Base-by-base conservation (phyloP, 306 rosid genomes). In the Corylus heterophylla region DNA sequence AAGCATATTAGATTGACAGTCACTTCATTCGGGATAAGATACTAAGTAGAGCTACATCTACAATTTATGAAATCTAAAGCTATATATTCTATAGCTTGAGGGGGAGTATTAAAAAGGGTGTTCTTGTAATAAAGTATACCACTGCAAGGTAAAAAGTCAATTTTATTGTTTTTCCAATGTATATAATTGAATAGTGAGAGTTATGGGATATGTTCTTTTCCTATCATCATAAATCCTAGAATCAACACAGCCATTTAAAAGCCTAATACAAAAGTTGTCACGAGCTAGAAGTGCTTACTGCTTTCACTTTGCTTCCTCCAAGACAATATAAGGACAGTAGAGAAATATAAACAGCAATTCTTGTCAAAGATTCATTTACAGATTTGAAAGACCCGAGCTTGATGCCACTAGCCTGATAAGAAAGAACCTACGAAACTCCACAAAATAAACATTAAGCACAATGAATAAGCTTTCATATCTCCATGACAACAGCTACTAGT, bases 241-340 rank as follows among this genome's bases (percentile, higher is more conserved):
- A 9, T 11, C 52, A 49, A 12, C 52, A 49, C 52, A 25, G 37
- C 66, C 27, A 39, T 66, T 66, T 62, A 74, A 48, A 85, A 3
- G 74, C 55, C 55, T 17, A 70, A 20, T 72, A 74, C 45, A 79
- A 29, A 58, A 49, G 61, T 47, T 47, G 14, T 68, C 71, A 54
- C 9, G 69, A 25, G 73, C 83, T 48, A 81, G 69, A 86, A 74
- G 71, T 69, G 61, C 92, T 87, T 85, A 93, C 98, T 85, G 99
- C 98, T 87, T 90, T 95, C 80, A 95, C 99, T 88, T 92, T 95
- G 94, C 89, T 92, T 85, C 99, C 99, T 74, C 98, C 98, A 71
- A 95, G 97, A 82, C 89, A 84, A 82, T 95, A 92, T 42, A 95
- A 84, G 63, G 94, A 89, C 62, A 87, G 64, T 29, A 92, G 83